phyloP scores from a whole-genome alignment of 164 flowering plant genomes.

The Pachysandra terminalis region DNA sequence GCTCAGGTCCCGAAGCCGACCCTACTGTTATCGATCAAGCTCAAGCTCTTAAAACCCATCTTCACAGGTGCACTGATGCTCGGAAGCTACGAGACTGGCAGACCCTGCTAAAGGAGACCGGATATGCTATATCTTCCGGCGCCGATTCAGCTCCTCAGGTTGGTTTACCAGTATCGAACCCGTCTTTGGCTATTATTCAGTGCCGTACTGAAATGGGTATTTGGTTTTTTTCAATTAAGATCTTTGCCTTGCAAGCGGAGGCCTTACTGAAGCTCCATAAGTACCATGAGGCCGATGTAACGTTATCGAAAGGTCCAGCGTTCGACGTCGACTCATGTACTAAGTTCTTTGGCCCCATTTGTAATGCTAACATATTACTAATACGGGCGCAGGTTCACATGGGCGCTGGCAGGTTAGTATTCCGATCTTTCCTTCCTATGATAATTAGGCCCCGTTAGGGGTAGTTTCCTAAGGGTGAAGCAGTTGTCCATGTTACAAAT shows the following conservation, averaged over 20 bases:
- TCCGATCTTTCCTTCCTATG: no score
- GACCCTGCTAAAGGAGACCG: slow-evolving; percentile 46
- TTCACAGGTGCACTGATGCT: slow-evolving; percentile 46
- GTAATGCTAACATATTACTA: slow-evolving; percentile 27
- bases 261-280: slow-evolving; percentile 63
- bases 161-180: neutral
- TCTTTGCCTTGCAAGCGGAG: slow-evolving; percentile 66
- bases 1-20: slow-evolving; percentile 37
- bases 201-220: neutral
- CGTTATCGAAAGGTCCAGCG: slow-evolving; percentile 31
- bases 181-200: neutral
- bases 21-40: slow-evolving; percentile 36
- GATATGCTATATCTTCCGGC: slow-evolving; percentile 48
- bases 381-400: slow-evolving; percentile 58
- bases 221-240: slow-evolving; percentile 21
- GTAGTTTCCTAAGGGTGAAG: no score
- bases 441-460: no score
- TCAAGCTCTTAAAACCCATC: slow-evolving; percentile 36
- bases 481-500: no score
- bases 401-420: slow-evolving; percentile 70
- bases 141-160: slow-evolving; percentile 87
- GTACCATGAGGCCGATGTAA: slow-evolving; percentile 62
- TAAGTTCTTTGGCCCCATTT: slow-evolving; percentile 45
- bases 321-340: slow-evolving; percentile 37
- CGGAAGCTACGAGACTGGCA: slow-evolving; percentile 51